These are phyloP conservation scores for Suhomyces yuchorum DNA, from an alignment of 1,139 yeast species.

Conservation along the genomic window DNA sequence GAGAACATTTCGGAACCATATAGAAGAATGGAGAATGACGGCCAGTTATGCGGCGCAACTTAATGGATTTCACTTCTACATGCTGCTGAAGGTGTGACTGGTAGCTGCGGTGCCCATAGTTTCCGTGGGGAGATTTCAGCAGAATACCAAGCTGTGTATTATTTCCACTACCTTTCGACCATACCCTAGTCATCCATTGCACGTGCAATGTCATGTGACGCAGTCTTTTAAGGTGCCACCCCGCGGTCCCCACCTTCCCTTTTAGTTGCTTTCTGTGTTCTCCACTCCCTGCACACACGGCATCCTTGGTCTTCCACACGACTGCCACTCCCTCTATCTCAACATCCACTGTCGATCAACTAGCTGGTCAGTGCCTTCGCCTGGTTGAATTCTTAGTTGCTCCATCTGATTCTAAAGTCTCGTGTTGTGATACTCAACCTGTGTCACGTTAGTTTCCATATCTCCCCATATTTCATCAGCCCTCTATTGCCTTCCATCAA, in stretches of 20 bases:
- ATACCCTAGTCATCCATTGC: too few relatives aligned
- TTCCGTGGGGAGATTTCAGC: too few relatives aligned
- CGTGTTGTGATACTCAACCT: not conserved
- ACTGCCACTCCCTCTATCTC: constrained; percentile 14
- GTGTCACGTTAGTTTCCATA: not conserved
- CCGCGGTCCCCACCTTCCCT: constrained; percentile 1
- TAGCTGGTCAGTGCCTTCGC: constrained; percentile 2
- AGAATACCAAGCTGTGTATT: too few relatives aligned
- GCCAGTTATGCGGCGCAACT: not conserved
- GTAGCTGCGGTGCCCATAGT: too few relatives aligned
- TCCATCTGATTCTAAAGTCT: not conserved
- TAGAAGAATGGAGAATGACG: constrained; percentile 1
- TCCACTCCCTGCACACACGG: constrained; percentile 2
- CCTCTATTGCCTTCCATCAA: not conserved
- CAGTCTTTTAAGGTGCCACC: not conserved
- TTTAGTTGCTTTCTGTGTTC: not conserved
- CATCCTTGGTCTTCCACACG: constrained; percentile 9
- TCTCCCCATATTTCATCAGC: not conserved
- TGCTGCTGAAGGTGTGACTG: not conserved
- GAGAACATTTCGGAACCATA: constrained; percentile 12
- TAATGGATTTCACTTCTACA: not conserved
- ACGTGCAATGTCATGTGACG: constrained; percentile 4
- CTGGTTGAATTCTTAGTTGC: not conserved
- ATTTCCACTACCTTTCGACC: too few relatives aligned
- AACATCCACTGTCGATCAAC: constrained; percentile 10